Evolutionary conservation across 768 basidiomycete species (phyloP), one percentile per base, ranked within the genome.

Genomic region (Leccinum subgranulosum): DNA sequence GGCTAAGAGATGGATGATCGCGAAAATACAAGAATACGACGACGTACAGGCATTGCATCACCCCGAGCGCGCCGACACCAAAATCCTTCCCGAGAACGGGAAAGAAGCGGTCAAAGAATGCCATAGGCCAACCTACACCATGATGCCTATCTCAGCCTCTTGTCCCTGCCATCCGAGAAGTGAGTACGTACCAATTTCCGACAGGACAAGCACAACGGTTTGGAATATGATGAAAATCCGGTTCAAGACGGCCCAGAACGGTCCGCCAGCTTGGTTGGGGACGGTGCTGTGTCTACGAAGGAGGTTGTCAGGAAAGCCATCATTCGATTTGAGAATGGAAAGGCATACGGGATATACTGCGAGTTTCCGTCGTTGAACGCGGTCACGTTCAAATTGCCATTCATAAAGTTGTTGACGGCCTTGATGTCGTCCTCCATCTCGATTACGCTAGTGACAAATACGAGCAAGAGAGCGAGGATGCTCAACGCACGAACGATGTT

Each of bases 211-310:
- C 53, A 91, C 79, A 65, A 94, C 69, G 51, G 85, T 81, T 71
- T 94, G 87, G 74, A 89, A 86, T 56, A 92, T 79, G 73, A 94
- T 90, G 67, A 96, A 80, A n/a, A 96, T 74, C 46, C 88, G 84
- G 64, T 91, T 87, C 57, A 94, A 79, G 47, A 94, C 84, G 3
- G 92, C 88, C 91, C 93, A 97, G 74, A 97, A 96, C 23, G 86
- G 84, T 27, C 94, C 94, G 7, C 92, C 94, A 48, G 92, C 78
- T 71, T 96, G 94, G 73, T 94, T 92, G 3, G 94, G 94, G n/a
- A 97, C 90, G 0, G 92, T 92, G 72, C 87, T 90, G 53, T 87
- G 83, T 65, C 79, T 84, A 31, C n/a, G 21, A 55, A 31, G 45
- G 21, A 3, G 10, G 0, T 34, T 43, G 33, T 51, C 47, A 63